Evolutionary conservation across 495 filamentous ascomycete genomes (phyloP).

Genomic region (Annulohypoxylon moriforme): DNA sequence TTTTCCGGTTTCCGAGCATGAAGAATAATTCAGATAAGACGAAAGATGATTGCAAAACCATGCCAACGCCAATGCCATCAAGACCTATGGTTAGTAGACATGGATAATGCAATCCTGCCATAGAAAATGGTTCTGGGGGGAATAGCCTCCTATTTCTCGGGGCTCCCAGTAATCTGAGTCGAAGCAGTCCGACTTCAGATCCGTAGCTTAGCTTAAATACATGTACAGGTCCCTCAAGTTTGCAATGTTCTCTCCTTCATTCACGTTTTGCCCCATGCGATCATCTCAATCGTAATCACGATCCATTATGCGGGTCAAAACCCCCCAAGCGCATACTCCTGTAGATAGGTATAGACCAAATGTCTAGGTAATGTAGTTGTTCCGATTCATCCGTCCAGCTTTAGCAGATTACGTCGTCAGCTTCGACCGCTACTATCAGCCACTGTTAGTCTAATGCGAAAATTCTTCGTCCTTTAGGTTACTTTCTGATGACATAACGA

Average conservation of each 20-base stretch:
- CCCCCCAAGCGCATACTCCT: constrained; percentile 10
- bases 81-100: not conserved
- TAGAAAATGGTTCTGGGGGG: not conserved
- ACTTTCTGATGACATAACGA: constrained; percentile 46
- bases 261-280: not conserved
- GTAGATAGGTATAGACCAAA: not conserved
- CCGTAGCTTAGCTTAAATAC: not conserved
- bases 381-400: not conserved
- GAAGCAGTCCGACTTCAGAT: not conserved
- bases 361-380: not conserved
- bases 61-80: not conserved
- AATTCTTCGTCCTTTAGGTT: constrained; percentile 30
- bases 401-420: not conserved
- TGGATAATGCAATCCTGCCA: not conserved
- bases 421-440: not conserved
- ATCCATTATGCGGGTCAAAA: not conserved
- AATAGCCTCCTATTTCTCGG: not conserved
- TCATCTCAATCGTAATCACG: not conserved
- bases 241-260: not conserved
- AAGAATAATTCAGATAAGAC: not conserved
- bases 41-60: not conserved
- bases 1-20: not conserved
- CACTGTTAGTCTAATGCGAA: not conserved
- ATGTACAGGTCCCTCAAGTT: not conserved
- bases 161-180: not conserved